Evolutionary conservation across 1,284 basidiomycete genomes (phyloP), one percentile per base, ranked within the genome.

Genomic region (Pascua sp.): DNA sequence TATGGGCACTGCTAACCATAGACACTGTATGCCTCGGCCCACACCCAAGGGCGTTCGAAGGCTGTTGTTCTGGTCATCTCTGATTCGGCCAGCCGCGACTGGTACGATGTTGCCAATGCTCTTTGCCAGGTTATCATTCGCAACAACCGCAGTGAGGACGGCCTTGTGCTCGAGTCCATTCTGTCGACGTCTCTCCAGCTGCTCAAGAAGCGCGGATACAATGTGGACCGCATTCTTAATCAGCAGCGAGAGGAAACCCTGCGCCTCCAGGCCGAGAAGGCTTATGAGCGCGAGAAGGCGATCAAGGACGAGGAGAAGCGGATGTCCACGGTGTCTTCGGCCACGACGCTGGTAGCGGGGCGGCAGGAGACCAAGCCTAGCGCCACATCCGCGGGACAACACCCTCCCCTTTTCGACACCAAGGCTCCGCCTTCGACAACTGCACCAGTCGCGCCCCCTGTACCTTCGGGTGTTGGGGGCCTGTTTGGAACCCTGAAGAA

Each of bases 161-260:
- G 88, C 0, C 78, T 98, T 9, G 75, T 98, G 12, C 89, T 96
- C 68, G 51, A 54, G 55, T 73, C 69, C 0, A 90, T 98, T 47
- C 82, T 98, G 11, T 91, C 90, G 0, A 96, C 93, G 0, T 89
- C 94, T 57, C 79, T 98, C 47, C 83, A 85, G 61, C 86, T 90
- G 2, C 79, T 98, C 54, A 89, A 87, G 71, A 81, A 93, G 55
- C 82, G 94, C 60, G 73, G 73, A 4, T 73, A 67, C 68, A 74
- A 76, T 45, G 93, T 97, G 51, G 93, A 97, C 71, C 84, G 94
- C 51, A 95, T 98, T 57, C 79, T 97, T 51, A 86, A 87, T 60
- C 88, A 91, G 66, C 89, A 94, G 66, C 83, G 85, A 66, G 86
- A 86, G 11, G 86, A 92, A 56, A 81, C 82, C 38, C 81, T 87